These are phyloP conservation scores for Apium graveolens DNA, from an alignment of 129 eudicot species.

Conservation along the genomic window DNA sequence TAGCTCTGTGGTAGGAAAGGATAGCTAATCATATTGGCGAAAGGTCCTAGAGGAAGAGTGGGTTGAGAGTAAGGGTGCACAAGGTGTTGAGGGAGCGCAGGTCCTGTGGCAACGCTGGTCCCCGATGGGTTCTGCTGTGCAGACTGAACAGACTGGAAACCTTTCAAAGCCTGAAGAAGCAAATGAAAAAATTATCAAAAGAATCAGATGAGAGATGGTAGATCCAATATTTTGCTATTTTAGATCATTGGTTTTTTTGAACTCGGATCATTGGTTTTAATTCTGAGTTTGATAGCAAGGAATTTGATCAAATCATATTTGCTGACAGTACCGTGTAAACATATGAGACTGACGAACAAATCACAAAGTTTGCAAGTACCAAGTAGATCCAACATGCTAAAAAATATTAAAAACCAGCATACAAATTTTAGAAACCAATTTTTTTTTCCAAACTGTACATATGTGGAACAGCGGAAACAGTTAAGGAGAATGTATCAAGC, in stretches of 20 bases:
- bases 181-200: neutral
- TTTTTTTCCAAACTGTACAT: no score
- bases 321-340: neutral
- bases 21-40: conserved; percentile 76
- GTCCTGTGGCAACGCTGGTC: conserved; percentile 54
- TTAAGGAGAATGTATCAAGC: neutral
- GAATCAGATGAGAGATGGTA: neutral
- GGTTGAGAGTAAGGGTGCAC: conserved; percentile 83
- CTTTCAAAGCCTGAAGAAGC: conserved; percentile 64
- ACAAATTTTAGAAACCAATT: no score
- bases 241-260: neutral
- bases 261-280: neutral
- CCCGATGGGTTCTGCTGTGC: conserved; percentile 62
- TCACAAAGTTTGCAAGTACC: neutral
- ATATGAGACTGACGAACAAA: neutral
- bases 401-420: neutral
- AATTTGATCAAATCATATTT: neutral
- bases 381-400: neutral
- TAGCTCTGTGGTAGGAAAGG: conserved; percentile 83
- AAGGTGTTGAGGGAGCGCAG: conserved; percentile 75
- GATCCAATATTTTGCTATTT: neutral
- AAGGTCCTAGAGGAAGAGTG: conserved; percentile 75
- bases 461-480: no score
- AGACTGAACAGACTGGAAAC: conserved; percentile 57
- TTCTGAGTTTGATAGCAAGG: neutral